Evolutionary conservation across 75 land plant genomes (phyloP).

Genomic region (Cryptomeria japonica): DNA sequence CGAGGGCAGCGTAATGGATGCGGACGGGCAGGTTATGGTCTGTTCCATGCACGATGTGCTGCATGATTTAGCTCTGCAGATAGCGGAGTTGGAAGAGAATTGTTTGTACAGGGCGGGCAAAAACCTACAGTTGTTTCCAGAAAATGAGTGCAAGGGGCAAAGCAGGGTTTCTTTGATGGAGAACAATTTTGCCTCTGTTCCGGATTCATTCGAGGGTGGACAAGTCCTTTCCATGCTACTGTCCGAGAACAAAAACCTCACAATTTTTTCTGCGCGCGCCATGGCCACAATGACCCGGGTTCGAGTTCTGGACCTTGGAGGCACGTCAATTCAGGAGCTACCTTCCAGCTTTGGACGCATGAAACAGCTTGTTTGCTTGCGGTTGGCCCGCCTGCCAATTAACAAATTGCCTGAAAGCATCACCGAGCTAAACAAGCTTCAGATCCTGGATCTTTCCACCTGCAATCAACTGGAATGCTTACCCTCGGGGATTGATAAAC

Average conservation of each 20-base stretch:
- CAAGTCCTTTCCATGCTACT: neutral
- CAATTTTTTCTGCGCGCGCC: neutral
- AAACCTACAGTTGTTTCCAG: neutral
- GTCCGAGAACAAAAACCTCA: neutral
- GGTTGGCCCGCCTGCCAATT: neutral
- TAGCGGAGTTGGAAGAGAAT: neutral
- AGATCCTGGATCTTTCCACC: neutral
- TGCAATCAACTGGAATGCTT: neutral
- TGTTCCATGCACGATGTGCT: slow-evolving; percentile 13
- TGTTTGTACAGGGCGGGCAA: neutral
- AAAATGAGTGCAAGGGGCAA: neutral
- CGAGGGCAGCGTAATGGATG: neutral
- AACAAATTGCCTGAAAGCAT: neutral
- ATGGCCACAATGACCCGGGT: neutral
- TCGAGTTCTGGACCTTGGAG: neutral
- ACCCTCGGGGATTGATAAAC: neutral
- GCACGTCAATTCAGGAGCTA: neutral
- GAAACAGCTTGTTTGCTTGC: neutral
- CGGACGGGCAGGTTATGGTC: neutral
- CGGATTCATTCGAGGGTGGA: neutral
- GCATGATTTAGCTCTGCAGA: slow-evolving; percentile 11
- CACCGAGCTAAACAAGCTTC: neutral
- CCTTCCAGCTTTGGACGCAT: neutral
- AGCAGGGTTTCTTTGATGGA: neutral
- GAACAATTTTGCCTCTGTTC: neutral